Conservation (phyloP, 169 alveolate genomes). For the Blepharisma undulans region DNA sequence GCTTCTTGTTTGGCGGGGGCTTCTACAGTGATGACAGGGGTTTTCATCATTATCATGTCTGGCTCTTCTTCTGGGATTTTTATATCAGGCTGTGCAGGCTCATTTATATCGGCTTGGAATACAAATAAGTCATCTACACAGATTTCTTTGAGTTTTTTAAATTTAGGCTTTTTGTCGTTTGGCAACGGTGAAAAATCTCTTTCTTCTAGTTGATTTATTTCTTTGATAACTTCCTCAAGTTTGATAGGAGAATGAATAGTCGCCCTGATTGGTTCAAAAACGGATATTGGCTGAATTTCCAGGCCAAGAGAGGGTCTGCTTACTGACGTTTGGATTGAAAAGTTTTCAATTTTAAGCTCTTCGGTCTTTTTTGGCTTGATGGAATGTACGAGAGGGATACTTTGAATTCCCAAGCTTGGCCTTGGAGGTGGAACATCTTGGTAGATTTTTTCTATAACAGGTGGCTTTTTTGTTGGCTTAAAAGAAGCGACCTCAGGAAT, state of each 20-base stretch:
- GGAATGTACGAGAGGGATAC: neutral
- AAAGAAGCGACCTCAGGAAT: neutral
- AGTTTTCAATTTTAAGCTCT: neutral
- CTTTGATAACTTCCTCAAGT: neutral
- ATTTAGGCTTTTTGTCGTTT: neutral
- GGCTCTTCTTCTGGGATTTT: neutral
- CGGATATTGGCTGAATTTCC: neutral
- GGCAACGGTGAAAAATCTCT: neutral
- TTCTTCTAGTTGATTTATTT: neutral
- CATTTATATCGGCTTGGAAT: neutral
- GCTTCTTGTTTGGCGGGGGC: neutral
- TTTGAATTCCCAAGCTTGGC: neutral
- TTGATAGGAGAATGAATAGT: neutral
- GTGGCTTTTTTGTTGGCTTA: neutral
- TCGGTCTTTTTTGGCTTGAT: neutral
- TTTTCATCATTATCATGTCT: neutral
- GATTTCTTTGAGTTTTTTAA: neutral
- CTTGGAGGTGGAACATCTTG: neutral
- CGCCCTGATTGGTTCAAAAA: neutral
- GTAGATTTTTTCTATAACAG: neutral
- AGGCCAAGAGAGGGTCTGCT: neutral
- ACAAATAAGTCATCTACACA: neutral
- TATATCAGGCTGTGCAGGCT: neutral
- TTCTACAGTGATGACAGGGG: neutral
- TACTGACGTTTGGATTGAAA: neutral